Evolutionary conservation across 352 stramenopile species (phyloP).

Genomic region (Globisporangium cederbergense): DNA sequence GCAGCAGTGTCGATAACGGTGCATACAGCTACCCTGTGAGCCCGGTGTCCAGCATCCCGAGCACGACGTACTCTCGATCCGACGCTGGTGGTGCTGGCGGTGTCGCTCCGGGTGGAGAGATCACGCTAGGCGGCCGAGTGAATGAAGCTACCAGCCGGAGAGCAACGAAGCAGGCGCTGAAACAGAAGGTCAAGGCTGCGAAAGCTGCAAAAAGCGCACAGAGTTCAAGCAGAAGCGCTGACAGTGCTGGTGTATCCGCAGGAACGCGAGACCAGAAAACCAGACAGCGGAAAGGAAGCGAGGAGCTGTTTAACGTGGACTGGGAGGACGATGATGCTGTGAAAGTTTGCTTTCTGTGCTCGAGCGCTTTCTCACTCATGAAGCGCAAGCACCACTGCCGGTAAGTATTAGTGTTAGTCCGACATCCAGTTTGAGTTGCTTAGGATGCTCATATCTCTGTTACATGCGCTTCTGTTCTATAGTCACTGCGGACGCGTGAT

Average conservation of each 20-base stretch:
- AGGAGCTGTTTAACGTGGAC: slow-evolving; percentile 59
- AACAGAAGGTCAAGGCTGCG: background rate
- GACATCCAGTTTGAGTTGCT: too few species aligned
- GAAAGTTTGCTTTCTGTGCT: slow-evolving; percentile 46
- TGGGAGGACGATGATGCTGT: slow-evolving; percentile 56
- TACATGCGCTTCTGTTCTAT: background rate
- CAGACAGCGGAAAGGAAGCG: slow-evolving; percentile 38
- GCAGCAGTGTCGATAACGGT: background rate
- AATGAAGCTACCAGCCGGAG: background rate
- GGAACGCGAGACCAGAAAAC: slow-evolving; percentile 20
- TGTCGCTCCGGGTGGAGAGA: background rate
- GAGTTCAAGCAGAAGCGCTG: slow-evolving; percentile 19
- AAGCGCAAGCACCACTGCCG: slow-evolving; percentile 77
- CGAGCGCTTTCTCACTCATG: slow-evolving; percentile 58
- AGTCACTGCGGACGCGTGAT: slow-evolving; percentile 67
- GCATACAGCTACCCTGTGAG: slow-evolving; percentile 17
- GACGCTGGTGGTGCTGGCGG: slow-evolving; percentile 6
- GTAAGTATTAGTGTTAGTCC: slow-evolving; percentile 17
- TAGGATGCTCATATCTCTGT: background rate
- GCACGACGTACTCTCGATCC: slow-evolving; percentile 16
- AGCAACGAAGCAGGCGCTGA: background rate
- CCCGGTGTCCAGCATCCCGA: slow-evolving; percentile 15
- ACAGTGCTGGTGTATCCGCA: slow-evolving; percentile 7
- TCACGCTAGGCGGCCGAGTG: background rate
- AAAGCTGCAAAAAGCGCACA: slow-evolving; percentile 4